Evolutionary conservation across 2,329 filamentous ascomycete genomes (phyloP), one percentile per base, ranked within the genome.

Genomic region (Pyrenophora seminiperda): DNA sequence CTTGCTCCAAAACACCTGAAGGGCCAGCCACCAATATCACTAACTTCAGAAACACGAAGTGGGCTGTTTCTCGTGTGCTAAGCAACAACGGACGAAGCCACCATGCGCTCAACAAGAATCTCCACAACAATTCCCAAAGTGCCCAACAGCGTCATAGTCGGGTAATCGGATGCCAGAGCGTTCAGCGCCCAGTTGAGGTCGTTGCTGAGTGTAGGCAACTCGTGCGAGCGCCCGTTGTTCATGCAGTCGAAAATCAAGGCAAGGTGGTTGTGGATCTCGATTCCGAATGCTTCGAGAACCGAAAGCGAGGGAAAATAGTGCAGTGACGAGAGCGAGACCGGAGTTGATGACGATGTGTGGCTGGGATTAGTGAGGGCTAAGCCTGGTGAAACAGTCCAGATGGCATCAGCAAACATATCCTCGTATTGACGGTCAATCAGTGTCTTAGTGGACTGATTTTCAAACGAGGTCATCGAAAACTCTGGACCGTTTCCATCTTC

Each of bases 101-200:
- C n/a, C 24, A 42, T 36, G 1, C 38, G 31, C 45, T 43, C 38
- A 24, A 37, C 38, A 11, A 48, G 45, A 22, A 50, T 30, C 30
- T 50, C 53, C 2, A 53, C 39, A 36, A 30, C 31, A 30, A 31
- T 29, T 3, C 36, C 32, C 14, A 49, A 47, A 27, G 36, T 43
- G 5, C 30, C 14, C 22, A 52, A 34, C 9, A 43, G 13, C 4
- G n/a, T 24, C 19, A 42, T 18, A n/a, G 30, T 3, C 11, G 45
- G 45, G 11, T 17, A 47, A 1, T 41, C 22, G n/a, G 39, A 18
- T 18, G 45, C 32, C 11, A 44, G 24, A 24, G 45, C 46, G 20
- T 24, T 40, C n/a, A 46, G 17, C 19, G 41, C 32, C 49, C 34
- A 53, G 10, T 44, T 31, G 19, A 42, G 39, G 11, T 48, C n/a